phyloP scores from a whole-genome alignment of 208 protist species.

The Acanthamoeba royreba region DNA sequence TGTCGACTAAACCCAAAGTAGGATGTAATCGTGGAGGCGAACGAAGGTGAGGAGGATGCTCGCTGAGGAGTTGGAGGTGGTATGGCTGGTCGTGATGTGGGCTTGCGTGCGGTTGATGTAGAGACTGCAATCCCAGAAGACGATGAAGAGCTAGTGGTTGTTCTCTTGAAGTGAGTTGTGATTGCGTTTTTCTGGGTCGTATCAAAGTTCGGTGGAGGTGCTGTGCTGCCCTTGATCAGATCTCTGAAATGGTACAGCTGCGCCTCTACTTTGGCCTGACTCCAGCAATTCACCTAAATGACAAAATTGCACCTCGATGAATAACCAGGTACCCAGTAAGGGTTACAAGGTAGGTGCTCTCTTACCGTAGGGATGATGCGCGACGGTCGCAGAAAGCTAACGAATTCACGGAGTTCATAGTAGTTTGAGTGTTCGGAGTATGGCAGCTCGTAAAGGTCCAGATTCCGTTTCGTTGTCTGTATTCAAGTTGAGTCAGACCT shows the following conservation, averaged over 20 bases:
- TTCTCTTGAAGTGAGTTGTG: neutral
- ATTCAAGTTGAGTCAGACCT: no score
- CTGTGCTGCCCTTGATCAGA: neutral
- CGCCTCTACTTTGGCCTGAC: neutral
- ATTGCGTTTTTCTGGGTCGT: no score
- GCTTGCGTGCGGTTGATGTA: neutral
- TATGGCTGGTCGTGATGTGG: neutral
- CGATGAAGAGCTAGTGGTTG: neutral
- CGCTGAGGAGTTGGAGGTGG: neutral
- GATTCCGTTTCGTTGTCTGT: slow-evolving; percentile 27
- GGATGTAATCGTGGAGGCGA: neutral
- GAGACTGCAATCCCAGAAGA: neutral
- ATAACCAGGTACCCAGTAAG: neutral
- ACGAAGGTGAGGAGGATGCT: neutral
- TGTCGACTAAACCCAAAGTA: neutral
- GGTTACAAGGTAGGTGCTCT: no score
- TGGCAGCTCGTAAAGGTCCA: slow-evolving; percentile 34
- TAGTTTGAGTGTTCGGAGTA: slow-evolving; percentile 56
- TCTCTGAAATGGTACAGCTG: slow-evolving; percentile 3
- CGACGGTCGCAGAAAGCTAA: neutral
- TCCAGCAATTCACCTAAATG: neutral
- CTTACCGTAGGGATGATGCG: slow-evolving; percentile 48
- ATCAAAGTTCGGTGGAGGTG: neutral
- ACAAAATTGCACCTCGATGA: neutral
- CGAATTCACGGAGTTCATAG: slow-evolving; percentile 49